Conservation (phyloP, 169 alveolate genomes). For the Plasmodium gaboni region DNA sequence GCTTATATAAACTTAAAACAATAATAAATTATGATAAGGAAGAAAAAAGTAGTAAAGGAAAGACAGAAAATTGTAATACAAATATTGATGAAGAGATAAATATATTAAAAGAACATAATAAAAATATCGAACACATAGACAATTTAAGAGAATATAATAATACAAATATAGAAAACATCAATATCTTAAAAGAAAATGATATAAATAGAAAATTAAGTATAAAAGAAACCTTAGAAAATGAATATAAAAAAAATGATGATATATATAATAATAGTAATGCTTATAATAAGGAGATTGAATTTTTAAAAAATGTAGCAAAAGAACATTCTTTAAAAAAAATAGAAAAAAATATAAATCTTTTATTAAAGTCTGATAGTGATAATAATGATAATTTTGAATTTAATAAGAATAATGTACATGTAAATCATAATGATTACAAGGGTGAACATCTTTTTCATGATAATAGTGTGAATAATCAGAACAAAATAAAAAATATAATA, state of each 20-base stretch:
- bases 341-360: conserved; percentile 63
- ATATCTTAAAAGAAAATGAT: conserved; percentile 3
- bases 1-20: conserved; percentile 58
- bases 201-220: conserved; percentile 18
- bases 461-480: neutral
- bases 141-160: neutral
- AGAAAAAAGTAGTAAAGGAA: neutral
- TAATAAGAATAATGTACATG: conserved; percentile 2
- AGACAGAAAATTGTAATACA: neutral
- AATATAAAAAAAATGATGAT: neutral
- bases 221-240: conserved; percentile 4
- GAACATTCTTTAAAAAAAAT: conserved; percentile 48
- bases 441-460: neutral
- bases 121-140: neutral
- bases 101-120: conserved; percentile 7
- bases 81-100: conserved; percentile 2
- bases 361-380: conserved; percentile 39
- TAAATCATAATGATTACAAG: neutral
- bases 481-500: neutral
- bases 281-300: conserved; percentile 18
- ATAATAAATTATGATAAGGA: conserved; percentile 48
- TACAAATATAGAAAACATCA: neutral
- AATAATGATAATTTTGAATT: conserved; percentile 3
- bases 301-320: conserved; percentile 34
- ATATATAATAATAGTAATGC: neutral